phyloP scores from a whole-genome alignment of 2,329 filamentous ascomycete species.

The Sclerotinia minor region DNA sequence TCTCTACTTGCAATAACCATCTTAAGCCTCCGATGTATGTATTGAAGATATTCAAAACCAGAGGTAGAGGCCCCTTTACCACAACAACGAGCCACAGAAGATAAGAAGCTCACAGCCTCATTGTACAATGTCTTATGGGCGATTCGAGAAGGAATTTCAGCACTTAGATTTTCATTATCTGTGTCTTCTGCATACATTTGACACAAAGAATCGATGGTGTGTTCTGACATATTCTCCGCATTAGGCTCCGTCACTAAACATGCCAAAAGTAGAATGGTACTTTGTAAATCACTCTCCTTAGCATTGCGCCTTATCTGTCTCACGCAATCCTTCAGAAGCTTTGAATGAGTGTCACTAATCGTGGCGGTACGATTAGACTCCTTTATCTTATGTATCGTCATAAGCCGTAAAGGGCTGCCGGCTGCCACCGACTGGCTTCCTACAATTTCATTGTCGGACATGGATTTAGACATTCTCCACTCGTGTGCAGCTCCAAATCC shows the following conservation, averaged over 20 bases:
- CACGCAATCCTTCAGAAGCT: conserved; percentile 14
- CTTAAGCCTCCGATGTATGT: conserved; percentile 39
- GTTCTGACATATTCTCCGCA: conserved; percentile 1
- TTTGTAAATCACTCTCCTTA: conserved; percentile 6
- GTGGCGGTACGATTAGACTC: not conserved
- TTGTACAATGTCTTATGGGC: conserved; percentile 16
- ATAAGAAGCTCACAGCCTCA: conserved; percentile 43
- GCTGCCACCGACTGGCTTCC: not conserved
- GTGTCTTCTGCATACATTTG: not conserved
- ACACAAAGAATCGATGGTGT: conserved; percentile 9
- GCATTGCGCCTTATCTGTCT: conserved; percentile 2
- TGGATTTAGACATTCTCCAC: not conserved
- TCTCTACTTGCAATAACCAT: conserved; percentile 16
- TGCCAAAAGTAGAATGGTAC: conserved; percentile 32
- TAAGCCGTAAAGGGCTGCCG: not conserved
- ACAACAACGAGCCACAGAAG: conserved; percentile 51
- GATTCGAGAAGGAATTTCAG: not conserved
- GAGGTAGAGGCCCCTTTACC: conserved; percentile 44
- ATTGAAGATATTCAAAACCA: conserved; percentile 44
- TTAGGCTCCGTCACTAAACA: conserved; percentile 29
- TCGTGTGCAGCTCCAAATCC: not conserved
- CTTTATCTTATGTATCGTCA: not conserved
- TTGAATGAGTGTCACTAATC: conserved; percentile 3
- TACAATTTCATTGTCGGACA: not conserved
- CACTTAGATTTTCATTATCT: not conserved